A percentile compares a stretch with the other conserved stretches of the same genome.
phyloP scores from a whole-genome alignment of 805 yeast species.

The Schizosaccharomyces lindneri region DNA sequence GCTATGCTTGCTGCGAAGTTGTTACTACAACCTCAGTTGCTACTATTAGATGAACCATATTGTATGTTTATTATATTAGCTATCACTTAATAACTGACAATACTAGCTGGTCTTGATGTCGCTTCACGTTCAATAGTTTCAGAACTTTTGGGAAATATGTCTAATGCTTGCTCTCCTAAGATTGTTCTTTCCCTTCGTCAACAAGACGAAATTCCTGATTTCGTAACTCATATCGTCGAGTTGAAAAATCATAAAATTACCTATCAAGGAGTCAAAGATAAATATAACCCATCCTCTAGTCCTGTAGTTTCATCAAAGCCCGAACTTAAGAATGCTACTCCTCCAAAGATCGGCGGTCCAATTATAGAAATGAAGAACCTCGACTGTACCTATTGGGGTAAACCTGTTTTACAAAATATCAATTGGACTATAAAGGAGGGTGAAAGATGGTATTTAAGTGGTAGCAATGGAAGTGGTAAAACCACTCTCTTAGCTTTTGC shows the following conservation, averaged over 20 bases:
- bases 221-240: neutral
- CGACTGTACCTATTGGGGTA: neutral
- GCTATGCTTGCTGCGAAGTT: slow-evolving; percentile 65
- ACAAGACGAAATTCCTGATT: slow-evolving; percentile 1
- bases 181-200: neutral
- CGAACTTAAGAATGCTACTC: neutral
- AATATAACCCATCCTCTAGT: neutral
- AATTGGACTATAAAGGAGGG: slow-evolving; percentile 1
- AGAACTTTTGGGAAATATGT: neutral
- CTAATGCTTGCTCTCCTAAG: neutral
- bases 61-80: neutral
- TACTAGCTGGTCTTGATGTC: neutral
- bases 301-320: neutral
- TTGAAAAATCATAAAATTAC: neutral
- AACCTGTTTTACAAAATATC: neutral
- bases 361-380: neutral
- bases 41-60: slow-evolving; percentile 16
- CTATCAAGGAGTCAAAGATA: neutral
- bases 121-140: neutral
- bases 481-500: slow-evolving; percentile 2
- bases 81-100: neutral
- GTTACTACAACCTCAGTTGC: slow-evolving; percentile 34
- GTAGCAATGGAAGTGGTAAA: slow-evolving; percentile 2
- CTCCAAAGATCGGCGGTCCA: neutral
- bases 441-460: neutral